Conservation (phyloP, 2,329 filamentous ascomycete genomes). For the Calonectria henricotiae region DNA sequence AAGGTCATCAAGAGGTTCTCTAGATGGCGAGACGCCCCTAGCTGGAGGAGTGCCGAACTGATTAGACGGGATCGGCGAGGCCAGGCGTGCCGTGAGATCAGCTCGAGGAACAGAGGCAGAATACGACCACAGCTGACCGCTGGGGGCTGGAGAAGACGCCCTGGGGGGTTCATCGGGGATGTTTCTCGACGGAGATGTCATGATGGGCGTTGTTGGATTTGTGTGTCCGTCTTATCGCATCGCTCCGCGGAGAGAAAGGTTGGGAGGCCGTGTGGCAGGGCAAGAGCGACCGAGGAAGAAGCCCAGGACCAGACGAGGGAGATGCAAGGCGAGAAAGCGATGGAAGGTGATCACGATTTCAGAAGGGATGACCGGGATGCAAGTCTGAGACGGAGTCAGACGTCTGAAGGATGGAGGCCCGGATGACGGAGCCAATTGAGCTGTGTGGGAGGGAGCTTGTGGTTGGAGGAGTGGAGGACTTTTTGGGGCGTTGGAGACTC, state of each 20-base stretch:
- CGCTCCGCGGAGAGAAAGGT: constrained; percentile 37
- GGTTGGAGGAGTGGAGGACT: constrained; percentile 36
- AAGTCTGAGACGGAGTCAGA: constrained; percentile 29
- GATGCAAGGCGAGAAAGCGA: constrained; percentile 14
- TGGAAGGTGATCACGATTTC: not conserved
- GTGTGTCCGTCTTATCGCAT: constrained; percentile 51
- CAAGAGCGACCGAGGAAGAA: constrained; percentile 35
- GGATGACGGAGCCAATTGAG: constrained; percentile 38
- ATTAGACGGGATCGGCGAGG: constrained; percentile 69
- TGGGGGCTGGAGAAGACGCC: constrained; percentile 67
- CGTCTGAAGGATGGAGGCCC: constrained; percentile 24
- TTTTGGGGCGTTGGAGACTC: constrained; percentile 29
- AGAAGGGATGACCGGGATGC: constrained; percentile 15
- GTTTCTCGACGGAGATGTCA: constrained; percentile 61
- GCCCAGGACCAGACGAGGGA: constrained; percentile 17
- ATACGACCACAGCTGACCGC: constrained; percentile 62
- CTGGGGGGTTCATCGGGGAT: constrained; percentile 58
- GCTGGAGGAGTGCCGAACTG: constrained; percentile 59
- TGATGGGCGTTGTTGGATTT: constrained; percentile 47
- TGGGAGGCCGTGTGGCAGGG: constrained; percentile 29
- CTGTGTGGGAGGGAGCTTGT: constrained; percentile 34
- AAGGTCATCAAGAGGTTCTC: constrained; percentile 60
- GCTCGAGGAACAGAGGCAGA: constrained; percentile 72
- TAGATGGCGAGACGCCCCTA: constrained; percentile 55
- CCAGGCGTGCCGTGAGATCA: constrained; percentile 74